Base-by-base conservation (phyloP, 345 rosid genomes). In the Lepidium didymum region DNA sequence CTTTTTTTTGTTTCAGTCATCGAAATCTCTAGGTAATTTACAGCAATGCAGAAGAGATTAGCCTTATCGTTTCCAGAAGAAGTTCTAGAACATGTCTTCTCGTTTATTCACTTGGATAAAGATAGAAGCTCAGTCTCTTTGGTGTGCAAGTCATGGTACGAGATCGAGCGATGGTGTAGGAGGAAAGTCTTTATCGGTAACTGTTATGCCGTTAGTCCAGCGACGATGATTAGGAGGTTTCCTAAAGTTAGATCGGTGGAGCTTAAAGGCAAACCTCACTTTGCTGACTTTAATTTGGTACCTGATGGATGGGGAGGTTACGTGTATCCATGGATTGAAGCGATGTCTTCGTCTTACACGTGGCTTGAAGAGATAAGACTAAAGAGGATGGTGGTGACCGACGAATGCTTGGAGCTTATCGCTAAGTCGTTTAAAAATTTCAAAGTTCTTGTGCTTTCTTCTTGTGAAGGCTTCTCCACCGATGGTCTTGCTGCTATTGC, bases 111-210 rank as follows among this genome's bases (percentile, higher is more conserved):
- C 19, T 29, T 66, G 47, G 86, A 87, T 46, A 82, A 79, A 58
- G 97, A 93, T 85, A 70, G 97, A 63, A 93, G 88, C 85, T 68
- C 91, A 18, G 80, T 87, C 6, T 93, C 98, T 6, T 36, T 82
- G 62, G 98, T 93, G 16, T 88, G 98, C 82, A 93, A 85, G 80
- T 87, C 96, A 45, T 93, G 98, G 98, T 80, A 85, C 79, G 96
- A 84, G 78, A 75, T 87, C 72, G 97, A 93, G 75, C 78, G 97
- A 27, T 83, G 89, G 88, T 84, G 88, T 51, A 58, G 98, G 83
- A 69, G 76, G 74, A 77, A 80, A 73, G 80, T 90, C 6, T 93
- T 93, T 54, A 56, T 93, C 15, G 98, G 98, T 2, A 93, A 90
- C 97, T 93, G 98, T 54, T 93, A 93, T 67, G 85, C 97, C 15